Percentiles rank a stretch among this genome's conserved stretches.
Evolutionary conservation across 2,329 filamentous ascomycete species (phyloP).

Genomic region (Reticulascus tulasneorum): DNA sequence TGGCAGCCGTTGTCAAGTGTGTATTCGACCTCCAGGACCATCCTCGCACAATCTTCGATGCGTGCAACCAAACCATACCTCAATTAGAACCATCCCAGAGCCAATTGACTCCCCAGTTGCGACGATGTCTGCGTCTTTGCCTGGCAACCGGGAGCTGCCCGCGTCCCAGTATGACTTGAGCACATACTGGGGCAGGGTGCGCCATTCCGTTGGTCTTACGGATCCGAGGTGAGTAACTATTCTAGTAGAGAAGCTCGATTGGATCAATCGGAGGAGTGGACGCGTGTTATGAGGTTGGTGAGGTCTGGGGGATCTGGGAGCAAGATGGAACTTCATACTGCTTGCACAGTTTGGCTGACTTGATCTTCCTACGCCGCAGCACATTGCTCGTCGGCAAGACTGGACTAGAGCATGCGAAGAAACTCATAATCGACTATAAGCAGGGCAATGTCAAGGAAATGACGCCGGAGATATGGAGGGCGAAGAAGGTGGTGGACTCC

Average conservation of each 20-base stretch:
- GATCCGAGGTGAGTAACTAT: conserved; percentile 93
- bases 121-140: conserved; percentile 62
- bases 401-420: conserved; percentile 83
- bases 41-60: too few relatives aligned
- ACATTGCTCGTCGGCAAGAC: conserved; percentile 76
- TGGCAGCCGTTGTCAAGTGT: too few relatives aligned
- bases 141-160: conserved; percentile 74
- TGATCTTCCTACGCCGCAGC: conserved; percentile 42
- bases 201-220: conserved; percentile 82
- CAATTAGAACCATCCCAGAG: too few relatives aligned
- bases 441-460: conserved; percentile 73
- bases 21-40: too few relatives aligned
- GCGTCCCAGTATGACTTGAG: conserved; percentile 86
- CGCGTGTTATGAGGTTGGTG: too few relatives aligned
- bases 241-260: too few relatives aligned
- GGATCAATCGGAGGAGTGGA: too few relatives aligned
- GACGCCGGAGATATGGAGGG: conserved; percentile 87
- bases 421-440: conserved; percentile 80
- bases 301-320: too few relatives aligned
- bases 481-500: conserved; percentile 96
- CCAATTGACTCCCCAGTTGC: background rate
- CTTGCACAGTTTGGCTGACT: too few relatives aligned
- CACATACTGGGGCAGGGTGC: conserved; percentile 93
- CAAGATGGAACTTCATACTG: background rate
- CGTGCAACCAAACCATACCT: too few relatives aligned